Conservation (phyloP, 257 asterid species). For the Penstemon barbatus region DNA sequence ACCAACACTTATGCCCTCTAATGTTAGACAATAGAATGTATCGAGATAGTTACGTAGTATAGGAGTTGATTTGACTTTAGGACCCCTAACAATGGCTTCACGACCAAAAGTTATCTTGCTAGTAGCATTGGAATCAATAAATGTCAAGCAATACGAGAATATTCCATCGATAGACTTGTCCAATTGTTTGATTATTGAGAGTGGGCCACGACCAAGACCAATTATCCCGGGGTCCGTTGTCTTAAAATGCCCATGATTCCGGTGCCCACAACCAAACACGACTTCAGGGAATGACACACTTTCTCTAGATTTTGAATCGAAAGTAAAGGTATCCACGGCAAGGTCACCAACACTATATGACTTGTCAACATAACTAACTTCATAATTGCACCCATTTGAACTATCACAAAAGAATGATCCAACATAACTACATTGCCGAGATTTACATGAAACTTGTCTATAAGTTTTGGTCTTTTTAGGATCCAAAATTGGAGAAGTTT, state of each 20-base stretch:
- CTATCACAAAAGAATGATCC: neutral
- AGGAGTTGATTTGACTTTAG: conserved; percentile 41
- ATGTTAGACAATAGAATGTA: conserved; percentile 39
- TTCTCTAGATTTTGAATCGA: conserved; percentile 25
- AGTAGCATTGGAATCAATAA: conserved; percentile 12
- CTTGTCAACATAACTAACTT: conserved; percentile 32
- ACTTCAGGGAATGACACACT: conserved; percentile 35
- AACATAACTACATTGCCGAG: too few species aligned
- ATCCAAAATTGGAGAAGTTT: too few species aligned
- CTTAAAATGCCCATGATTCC: conserved; percentile 32
- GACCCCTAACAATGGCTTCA: conserved; percentile 33
- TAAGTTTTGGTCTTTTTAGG: too few species aligned
- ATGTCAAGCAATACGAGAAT: conserved; percentile 51
- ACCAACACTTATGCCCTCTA: conserved; percentile 47
- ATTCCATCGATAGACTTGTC: conserved; percentile 29
- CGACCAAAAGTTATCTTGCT: conserved; percentile 55
- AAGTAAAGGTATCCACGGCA: conserved; percentile 42
- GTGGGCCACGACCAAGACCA: conserved; percentile 52
- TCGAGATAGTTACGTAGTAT: conserved; percentile 21
- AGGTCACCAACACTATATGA: conserved; percentile 45
- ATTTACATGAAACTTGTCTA: too few species aligned
- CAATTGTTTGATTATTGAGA: conserved; percentile 49
- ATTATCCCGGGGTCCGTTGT: conserved; percentile 41
- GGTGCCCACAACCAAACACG: conserved; percentile 55
- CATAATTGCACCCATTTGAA: conserved; percentile 30